Conservation (phyloP, 352 stramenopile species). For the Phytophthora nicotianae region DNA sequence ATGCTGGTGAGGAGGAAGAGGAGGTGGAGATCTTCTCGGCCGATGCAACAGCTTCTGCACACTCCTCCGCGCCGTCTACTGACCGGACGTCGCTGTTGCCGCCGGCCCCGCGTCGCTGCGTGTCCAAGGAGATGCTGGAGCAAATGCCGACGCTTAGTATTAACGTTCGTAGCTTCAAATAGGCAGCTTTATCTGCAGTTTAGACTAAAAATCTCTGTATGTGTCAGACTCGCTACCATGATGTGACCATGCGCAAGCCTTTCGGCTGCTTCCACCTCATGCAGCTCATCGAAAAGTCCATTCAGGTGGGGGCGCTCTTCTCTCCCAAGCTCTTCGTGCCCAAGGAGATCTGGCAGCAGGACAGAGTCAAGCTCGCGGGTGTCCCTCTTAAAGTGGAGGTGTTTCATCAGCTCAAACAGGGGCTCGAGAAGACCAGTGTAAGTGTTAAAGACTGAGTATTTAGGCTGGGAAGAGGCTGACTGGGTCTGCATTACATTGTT, state of each 20-base stretch:
- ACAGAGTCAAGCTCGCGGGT: slow-evolving; percentile 65
- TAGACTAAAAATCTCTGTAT: neutral
- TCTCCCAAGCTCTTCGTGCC: slow-evolving; percentile 75
- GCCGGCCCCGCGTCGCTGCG: slow-evolving; percentile 41
- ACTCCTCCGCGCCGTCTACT: slow-evolving; percentile 7
- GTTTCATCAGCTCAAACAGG: slow-evolving; percentile 73
- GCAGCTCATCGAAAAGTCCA: slow-evolving; percentile 82
- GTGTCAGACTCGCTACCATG: slow-evolving; percentile 58
- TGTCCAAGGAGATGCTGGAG: slow-evolving; percentile 74
- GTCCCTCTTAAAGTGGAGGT: slow-evolving; percentile 66
- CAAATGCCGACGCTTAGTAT: slow-evolving; percentile 72
- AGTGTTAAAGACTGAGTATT: slow-evolving; percentile 3
- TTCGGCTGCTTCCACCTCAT: slow-evolving; percentile 83
- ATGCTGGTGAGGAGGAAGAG: slow-evolving; percentile 27
- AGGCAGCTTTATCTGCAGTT: neutral
- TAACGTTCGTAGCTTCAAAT: slow-evolving; percentile 38
- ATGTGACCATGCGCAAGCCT: slow-evolving; percentile 54
- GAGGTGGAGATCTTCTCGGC: slow-evolving; percentile 30
- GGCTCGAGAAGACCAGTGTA: slow-evolving; percentile 72
- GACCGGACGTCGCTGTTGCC: slow-evolving; percentile 42
- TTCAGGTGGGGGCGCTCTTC: slow-evolving; percentile 75
- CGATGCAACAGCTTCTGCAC: neutral
- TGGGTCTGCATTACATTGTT: neutral
- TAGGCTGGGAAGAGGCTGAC: neutral
- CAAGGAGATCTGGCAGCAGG: slow-evolving; percentile 84